Evolutionary conservation across 2,329 filamentous ascomycete genomes (phyloP).

Genomic region (Colletotrichum horii): DNA sequence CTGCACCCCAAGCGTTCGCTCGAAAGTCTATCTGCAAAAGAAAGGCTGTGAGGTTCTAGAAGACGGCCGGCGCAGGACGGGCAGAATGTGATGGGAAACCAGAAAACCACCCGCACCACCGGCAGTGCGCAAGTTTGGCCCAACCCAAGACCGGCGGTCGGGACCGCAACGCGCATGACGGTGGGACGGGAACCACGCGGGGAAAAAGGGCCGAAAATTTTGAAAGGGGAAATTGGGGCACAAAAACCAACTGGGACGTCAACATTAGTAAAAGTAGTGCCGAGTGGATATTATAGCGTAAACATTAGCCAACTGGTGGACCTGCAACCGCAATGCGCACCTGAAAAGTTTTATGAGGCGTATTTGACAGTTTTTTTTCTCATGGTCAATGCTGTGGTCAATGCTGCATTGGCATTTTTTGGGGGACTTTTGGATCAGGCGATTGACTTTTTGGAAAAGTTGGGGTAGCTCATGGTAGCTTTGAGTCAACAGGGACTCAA

Average conservation of each 20-base stretch:
- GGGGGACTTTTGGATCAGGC: background rate
- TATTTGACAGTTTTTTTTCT: background rate
- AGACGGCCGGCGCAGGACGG: background rate
- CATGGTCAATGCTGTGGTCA: background rate
- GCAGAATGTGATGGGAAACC: background rate
- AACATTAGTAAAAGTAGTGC: background rate
- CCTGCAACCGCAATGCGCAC: background rate
- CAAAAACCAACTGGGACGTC: conserved; percentile 6
- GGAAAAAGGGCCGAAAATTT: conserved; percentile 11
- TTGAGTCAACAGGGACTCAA: background rate
- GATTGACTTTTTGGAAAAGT: background rate
- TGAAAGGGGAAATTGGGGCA: background rate
- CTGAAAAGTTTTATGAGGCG: conserved; percentile 16
- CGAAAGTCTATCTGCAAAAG: background rate
- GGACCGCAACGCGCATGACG: background rate
- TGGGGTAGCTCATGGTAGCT: background rate
- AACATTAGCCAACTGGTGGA: conserved; percentile 18
- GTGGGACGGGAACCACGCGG: conserved; percentile 12
- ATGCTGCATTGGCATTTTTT: background rate
- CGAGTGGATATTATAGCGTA: conserved; percentile 17
- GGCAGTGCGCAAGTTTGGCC: background rate
- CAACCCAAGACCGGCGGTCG: background rate
- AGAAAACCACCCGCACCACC: background rate
- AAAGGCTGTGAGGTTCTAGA: background rate
- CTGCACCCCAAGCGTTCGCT: background rate